Percentiles rank a stretch among this genome's conserved stretches.
phyloP scores from a whole-genome alignment of 1,284 basidiomycete genomes.

The Boletus coffeatus region DNA sequence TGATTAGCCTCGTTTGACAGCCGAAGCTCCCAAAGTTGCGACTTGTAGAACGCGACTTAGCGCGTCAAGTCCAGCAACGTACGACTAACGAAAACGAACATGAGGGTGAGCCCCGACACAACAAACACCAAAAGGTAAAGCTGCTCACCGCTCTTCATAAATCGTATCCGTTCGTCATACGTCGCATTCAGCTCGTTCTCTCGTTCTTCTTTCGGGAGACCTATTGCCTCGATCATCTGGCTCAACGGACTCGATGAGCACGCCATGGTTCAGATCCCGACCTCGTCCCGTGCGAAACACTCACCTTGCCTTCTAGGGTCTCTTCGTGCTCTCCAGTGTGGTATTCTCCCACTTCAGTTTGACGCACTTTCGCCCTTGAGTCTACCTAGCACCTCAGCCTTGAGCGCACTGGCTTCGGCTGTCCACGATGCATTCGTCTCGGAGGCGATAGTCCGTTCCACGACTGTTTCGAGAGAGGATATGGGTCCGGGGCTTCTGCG shows the following conservation, averaged over 20 bases:
- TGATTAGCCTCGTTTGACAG: slow-evolving; percentile 89
- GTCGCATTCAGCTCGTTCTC: slow-evolving; percentile 95
- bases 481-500: slow-evolving; percentile 93
- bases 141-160: slow-evolving; percentile 81
- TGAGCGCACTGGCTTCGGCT: slow-evolving; percentile 69
- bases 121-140: background rate
- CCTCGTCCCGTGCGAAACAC: slow-evolving; percentile 15
- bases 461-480: slow-evolving; percentile 93
- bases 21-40: slow-evolving; percentile 86
- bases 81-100: background rate
- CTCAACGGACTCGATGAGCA: slow-evolving; percentile 6
- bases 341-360: slow-evolving; percentile 64
- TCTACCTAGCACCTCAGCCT: slow-evolving; percentile 58
- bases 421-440: slow-evolving; percentile 30
- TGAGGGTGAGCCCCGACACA: slow-evolving; percentile 1
- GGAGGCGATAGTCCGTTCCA: slow-evolving; percentile 87
- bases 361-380: slow-evolving; percentile 71
- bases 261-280: background rate
- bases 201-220: slow-evolving; percentile 61
- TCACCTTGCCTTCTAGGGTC: slow-evolving; percentile 79
- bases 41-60: slow-evolving; percentile 79
- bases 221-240: slow-evolving; percentile 89
- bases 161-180: slow-evolving; percentile 95
- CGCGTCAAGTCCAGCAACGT: slow-evolving; percentile 67
- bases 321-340: slow-evolving; percentile 60